phyloP scores from a whole-genome alignment of 306 rosid genomes.

The Medicago ruthenica region DNA sequence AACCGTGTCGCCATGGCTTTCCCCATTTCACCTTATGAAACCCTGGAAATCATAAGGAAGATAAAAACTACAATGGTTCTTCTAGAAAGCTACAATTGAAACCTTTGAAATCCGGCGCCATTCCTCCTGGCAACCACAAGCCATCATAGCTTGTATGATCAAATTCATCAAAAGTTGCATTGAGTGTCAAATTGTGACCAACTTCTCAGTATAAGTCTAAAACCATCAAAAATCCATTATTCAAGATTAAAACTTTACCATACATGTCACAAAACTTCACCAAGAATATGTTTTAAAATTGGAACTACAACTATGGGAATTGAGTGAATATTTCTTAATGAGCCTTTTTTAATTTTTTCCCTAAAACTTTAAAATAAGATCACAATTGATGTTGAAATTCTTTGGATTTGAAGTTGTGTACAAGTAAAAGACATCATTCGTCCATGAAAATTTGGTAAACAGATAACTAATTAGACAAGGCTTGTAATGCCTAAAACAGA shows the following conservation, averaged over 20 bases:
- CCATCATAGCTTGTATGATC: constrained; percentile 70
- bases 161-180: constrained; percentile 79
- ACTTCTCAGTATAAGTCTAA: constrained; percentile 68
- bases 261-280: not conserved
- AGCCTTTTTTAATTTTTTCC: not conserved
- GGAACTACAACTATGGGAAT: not conserved
- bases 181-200: constrained; percentile 80
- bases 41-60: not conserved
- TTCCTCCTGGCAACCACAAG: constrained; percentile 74
- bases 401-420: not conserved
- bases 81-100: not conserved
- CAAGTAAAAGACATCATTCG: not conserved
- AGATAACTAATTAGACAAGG: constrained; percentile 48
- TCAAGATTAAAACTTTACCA: constrained; percentile 15
- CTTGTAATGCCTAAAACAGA: constrained; percentile 84
- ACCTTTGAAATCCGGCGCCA: constrained; percentile 66
- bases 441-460: constrained; percentile 1
- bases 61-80: not conserved
- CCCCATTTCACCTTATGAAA: not conserved
- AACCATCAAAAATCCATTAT: constrained; percentile 23
- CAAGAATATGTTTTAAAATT: not conserved
- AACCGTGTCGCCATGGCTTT: not conserved
- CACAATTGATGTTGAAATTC: not conserved
- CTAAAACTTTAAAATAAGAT: constrained; percentile 4
- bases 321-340: not conserved